These are phyloP conservation scores for Fragaria nilgerrensis DNA, from an alignment of 306 rosid genomes.

Conservation along the genomic window DNA sequence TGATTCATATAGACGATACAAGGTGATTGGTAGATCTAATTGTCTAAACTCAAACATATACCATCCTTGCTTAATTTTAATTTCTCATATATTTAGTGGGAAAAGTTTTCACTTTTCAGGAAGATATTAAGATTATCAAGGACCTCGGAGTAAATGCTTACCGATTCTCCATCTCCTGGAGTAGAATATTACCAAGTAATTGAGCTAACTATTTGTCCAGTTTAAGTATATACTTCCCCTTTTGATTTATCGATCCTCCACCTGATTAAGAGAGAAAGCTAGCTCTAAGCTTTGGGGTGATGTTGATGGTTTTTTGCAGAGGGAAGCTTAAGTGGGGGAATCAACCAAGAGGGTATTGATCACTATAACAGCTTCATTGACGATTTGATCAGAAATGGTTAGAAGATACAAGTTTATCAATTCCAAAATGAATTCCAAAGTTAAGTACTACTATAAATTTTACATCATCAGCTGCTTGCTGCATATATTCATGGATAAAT, in stretches of 20 bases:
- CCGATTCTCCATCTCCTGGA: constrained; percentile 42
- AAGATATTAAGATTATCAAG: constrained; percentile 31
- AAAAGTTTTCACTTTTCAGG: constrained; percentile 14
- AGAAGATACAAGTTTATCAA: neutral
- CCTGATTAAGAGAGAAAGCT: no score
- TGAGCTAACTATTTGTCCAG: neutral
- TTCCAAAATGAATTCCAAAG: neutral
- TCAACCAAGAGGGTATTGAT: constrained; percentile 30
- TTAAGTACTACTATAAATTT: neutral
- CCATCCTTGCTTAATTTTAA: neutral
- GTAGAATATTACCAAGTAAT: constrained; percentile 39
- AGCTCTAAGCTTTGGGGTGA: no score
- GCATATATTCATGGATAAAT: neutral
- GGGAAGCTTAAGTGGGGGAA: constrained; percentile 27
- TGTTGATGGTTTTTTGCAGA: constrained; percentile 18
- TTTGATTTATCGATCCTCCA: neutral
- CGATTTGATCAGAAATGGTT: constrained; percentile 22
- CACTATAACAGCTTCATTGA: constrained; percentile 26
- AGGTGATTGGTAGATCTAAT: neutral
- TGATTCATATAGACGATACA: constrained; percentile 25
- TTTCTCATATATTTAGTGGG: neutral
- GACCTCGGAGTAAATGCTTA: constrained; percentile 27
- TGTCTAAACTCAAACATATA: neutral
- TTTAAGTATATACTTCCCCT: neutral
- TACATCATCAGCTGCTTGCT: neutral